Evolutionary conservation across 345 rosid species (phyloP).

Genomic region (Cardamine occulta): DNA sequence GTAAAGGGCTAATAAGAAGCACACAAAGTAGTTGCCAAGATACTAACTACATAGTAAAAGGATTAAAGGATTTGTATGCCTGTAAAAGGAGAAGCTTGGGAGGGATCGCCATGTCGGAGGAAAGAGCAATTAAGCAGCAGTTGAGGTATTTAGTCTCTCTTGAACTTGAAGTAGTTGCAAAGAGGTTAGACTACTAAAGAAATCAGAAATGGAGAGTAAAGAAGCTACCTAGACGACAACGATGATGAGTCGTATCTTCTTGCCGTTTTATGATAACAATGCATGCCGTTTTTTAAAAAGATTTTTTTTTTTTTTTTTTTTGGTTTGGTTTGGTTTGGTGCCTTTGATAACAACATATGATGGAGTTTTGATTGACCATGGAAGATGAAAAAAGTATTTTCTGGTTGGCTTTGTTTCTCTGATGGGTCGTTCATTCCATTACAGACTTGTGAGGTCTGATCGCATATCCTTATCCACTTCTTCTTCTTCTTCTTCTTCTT

Average conservation of each 20-base stretch:
- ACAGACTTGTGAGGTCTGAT: constrained; percentile 17
- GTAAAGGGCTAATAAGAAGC: neutral
- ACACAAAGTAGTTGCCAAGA: neutral
- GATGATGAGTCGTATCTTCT: constrained; percentile 23
- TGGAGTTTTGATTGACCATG: constrained; percentile 36
- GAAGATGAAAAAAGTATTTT: constrained; percentile 10
- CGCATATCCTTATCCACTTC: neutral
- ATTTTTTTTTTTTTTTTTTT: neutral
- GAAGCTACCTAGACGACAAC: neutral
- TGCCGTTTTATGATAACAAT: constrained; percentile 32
- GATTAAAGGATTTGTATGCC: constrained; percentile 33
- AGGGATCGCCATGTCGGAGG: constrained; percentile 34
- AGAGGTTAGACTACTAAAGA: neutral
- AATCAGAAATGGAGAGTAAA: neutral
- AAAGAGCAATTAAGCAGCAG: constrained; percentile 18
- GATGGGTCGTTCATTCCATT: neutral
- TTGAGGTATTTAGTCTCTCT: neutral
- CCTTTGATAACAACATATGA: too few species aligned
- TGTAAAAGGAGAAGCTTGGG: constrained; percentile 40
- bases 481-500: neutral
- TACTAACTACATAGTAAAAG: too few species aligned
- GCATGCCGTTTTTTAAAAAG: constrained; percentile 11
- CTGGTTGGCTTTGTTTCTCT: neutral
- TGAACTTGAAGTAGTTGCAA: neutral
- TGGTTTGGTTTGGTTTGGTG: neutral